Base-by-base conservation (phyloP, 768 basidiomycete species). In the Boletellus ananas region DNA sequence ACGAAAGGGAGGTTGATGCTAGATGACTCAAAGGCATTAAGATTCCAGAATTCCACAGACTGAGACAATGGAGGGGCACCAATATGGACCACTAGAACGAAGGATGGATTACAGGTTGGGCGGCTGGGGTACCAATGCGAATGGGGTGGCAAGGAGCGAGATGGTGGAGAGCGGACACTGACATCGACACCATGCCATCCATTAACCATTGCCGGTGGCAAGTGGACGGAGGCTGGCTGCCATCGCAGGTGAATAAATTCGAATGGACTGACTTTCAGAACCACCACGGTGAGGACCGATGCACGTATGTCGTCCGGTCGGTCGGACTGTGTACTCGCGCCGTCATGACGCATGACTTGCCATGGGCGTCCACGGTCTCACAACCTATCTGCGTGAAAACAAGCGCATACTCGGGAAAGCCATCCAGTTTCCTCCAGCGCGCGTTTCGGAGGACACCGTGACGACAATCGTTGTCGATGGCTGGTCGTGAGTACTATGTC, bases 391-490 rank as follows among this genome's bases (percentile, higher is more conserved):
- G 17, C 75, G 71, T 52, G 77, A 79, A 52, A 68, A 78, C 56
- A 68, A 69, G 33, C 67, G 69, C 31, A 38, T 63, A 14, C 66
- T 80, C 47, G 68, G 74, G 2, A 70, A 67, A 52, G 64, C 69
- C 0, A 50, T 71, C 29, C 61, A 68, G n/a, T 66, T 77, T 16
- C 57, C 51, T 43, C 29, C 33, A 17, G 18, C 18, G 2, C 10
- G 3, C 20, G 17, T 35, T 44, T 56, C 54, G 29, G 51, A 38
- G 6, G 46, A 60, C 11, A 31, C 49, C 37, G 45, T 53, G 42
- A 72, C 76, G 17, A 72, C 79, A 29, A 70, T 90, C 51, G 84
- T 93, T 9, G 79, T 92, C 43, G 90, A 93, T 70, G 90, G 80
- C 39, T 90, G 85, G 87, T 90, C 90, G 90, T 92, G 66, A 83